Base-by-base conservation (phyloP, 2,329 filamentous ascomycete species). In the Aspergillus versicolor region DNA sequence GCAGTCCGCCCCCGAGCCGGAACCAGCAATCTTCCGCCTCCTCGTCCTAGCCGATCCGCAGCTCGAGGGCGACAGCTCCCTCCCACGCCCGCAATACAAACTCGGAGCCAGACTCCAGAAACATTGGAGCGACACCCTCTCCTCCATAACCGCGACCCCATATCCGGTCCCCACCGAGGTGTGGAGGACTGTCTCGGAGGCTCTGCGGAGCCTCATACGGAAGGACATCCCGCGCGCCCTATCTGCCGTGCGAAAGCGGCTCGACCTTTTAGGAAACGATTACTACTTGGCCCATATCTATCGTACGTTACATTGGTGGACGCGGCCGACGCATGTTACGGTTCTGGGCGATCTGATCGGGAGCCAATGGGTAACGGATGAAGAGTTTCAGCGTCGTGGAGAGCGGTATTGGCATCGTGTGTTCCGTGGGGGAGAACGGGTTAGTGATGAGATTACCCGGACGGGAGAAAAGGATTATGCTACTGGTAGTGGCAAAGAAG, bases 201-300 rank as follows among this genome's bases (percentile, higher is more conserved):
- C 64, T 5, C 45, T 73, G 13, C 57, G 51, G 24, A 62, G 59
- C 11, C 58, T 91, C 34, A 79, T 81, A 61, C 79, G 84, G 58
- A 82, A 88, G 56, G 92, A 96, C 71, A 76, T 92, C 2, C 86
- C 86, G 6, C 82, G 84, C 63, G 81, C 87, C 17, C 64, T 92
- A 49, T 80, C 86, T 63, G 87, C 86, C 1, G 78, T 82, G 50
- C 84, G 90, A 62, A 99, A 99, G 77, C 83, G 84, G 17, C 73
- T 99, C 64, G 94, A 99, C 73, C 83, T 97, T 2, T 84, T 92
- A 67, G 94, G 94, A 4, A 99, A 99, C 74, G 94, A 99, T 75
- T 90, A 87, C 69, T 99, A 97, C 74, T 84, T 99, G 32, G 91
- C 90, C 19, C 94, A 99, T 73, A 92, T 97, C 57, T 97, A 95